Evolutionary conservation across 371 early-diverging fungal species (phyloP).

Genomic region (Haplosporangium sp.): DNA sequence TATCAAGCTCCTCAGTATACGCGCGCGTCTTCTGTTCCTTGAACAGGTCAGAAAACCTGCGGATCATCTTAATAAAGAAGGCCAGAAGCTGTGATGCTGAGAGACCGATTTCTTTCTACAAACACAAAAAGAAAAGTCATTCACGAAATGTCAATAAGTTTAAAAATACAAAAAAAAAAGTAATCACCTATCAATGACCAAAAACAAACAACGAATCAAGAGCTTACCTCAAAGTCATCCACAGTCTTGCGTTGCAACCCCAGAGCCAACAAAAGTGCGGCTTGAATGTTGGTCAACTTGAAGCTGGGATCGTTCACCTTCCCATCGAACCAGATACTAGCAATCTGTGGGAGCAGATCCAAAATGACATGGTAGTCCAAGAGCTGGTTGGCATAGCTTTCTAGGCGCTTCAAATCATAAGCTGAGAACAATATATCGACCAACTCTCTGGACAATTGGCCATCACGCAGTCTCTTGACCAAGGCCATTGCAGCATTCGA

Average conservation of each 20-base stretch:
- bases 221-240: conserved; percentile 78
- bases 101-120: conserved; percentile 79
- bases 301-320: conserved; percentile 64
- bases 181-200: background rate
- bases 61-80: conserved; percentile 90
- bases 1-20: conserved; percentile 35
- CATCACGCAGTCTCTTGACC: conserved; percentile 35
- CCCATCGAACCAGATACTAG: conserved; percentile 81
- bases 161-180: background rate
- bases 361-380: conserved; percentile 97
- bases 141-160: background rate
- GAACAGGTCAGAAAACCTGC: conserved; percentile 79
- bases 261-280: conserved; percentile 85
- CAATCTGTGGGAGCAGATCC: conserved; percentile 89
- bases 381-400: conserved; percentile 93
- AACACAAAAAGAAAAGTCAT: background rate
- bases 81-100: conserved; percentile 91
- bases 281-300: conserved; percentile 88
- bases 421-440: conserved; percentile 78
- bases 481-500: conserved; percentile 5
- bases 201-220: background rate
- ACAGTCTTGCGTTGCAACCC: conserved; percentile 94
- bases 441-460: conserved; percentile 59
- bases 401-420: conserved; percentile 95
- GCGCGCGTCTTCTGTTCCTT: conserved; percentile 64